phyloP scores from a whole-genome alignment of 768 basidiomycete species.

The Russula earlei region DNA sequence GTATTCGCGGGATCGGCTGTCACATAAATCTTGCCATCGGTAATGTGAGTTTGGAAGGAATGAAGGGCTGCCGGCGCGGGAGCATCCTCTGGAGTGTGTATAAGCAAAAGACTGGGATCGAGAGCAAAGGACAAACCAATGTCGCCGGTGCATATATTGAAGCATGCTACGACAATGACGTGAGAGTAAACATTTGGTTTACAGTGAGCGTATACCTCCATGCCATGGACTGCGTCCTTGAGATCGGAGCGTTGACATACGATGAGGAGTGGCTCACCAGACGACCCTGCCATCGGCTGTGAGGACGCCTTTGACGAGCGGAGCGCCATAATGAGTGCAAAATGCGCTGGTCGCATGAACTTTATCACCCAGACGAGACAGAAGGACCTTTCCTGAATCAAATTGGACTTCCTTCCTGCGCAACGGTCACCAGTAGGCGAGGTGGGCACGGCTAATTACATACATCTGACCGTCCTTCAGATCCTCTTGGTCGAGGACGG shows the following conservation, averaged over 20 bases:
- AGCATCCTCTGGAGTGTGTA: conserved; percentile 57
- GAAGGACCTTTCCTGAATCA: conserved; percentile 65
- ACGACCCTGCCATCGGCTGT: conserved; percentile 70
- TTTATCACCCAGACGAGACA: conserved; percentile 67
- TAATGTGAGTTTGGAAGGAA: conserved; percentile 59
- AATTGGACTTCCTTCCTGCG: conserved; percentile 77
- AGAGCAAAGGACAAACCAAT: conserved; percentile 41
- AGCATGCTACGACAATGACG: conserved; percentile 50
- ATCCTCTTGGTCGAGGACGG: conserved; percentile 39
- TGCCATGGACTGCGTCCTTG: conserved; percentile 61
- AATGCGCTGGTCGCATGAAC: conserved; percentile 72
- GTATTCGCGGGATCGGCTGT: conserved; percentile 58
- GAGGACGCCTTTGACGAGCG: conserved; percentile 73
- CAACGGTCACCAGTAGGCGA: neutral
- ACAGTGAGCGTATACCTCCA: conserved; percentile 44
- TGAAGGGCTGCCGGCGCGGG: conserved; percentile 76
- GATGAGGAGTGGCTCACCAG: conserved; percentile 40
- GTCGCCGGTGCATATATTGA: conserved; percentile 77
- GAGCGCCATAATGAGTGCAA: conserved; percentile 91
- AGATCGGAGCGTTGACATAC: neutral
- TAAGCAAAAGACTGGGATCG: conserved; percentile 16
- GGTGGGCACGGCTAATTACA: conserved; percentile 14
- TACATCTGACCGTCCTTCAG: conserved; percentile 50
- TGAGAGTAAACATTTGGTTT: neutral
- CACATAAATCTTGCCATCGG: conserved; percentile 68